Conservation (phyloP, 306 rosid genomes). For the Quercus cerris region DNA sequence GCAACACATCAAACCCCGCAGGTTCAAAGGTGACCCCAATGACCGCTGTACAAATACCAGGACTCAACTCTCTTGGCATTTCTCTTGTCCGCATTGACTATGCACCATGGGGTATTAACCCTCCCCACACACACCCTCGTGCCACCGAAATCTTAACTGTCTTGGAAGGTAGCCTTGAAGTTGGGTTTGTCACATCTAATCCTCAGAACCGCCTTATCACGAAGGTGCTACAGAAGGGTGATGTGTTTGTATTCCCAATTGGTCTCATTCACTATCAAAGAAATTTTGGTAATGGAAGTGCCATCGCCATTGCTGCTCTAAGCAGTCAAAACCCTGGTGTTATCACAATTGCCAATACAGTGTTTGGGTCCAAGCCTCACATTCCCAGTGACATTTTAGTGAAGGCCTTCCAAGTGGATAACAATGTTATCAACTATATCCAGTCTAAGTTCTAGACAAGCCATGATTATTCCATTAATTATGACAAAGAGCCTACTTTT, state of each 20-base stretch:
- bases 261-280: constrained; percentile 36
- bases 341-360: constrained; percentile 22
- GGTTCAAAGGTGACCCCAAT: constrained; percentile 27
- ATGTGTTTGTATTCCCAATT: constrained; percentile 32
- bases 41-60: constrained; percentile 23
- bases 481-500: too few species aligned
- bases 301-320: constrained; percentile 32
- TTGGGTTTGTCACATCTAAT: constrained; percentile 37
- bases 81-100: constrained; percentile 30
- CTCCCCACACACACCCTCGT: constrained; percentile 33
- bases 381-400: constrained; percentile 25
- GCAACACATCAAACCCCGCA: constrained; percentile 27
- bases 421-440: neutral
- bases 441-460: too few species aligned
- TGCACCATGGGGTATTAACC: constrained; percentile 24
- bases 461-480: too few species aligned
- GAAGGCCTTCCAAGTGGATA: constrained; percentile 28
- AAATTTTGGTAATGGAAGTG: constrained; percentile 21
- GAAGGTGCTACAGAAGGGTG: constrained; percentile 24
- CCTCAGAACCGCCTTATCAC: constrained; percentile 16
- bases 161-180: constrained; percentile 32
- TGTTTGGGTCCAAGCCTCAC: constrained; percentile 32
- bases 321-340: constrained; percentile 43
- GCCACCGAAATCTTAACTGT: constrained; percentile 26
- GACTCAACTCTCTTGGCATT: constrained; percentile 33